Base-by-base conservation (phyloP, 768 basidiomycete genomes). In the Chalciporus chontae region DNA sequence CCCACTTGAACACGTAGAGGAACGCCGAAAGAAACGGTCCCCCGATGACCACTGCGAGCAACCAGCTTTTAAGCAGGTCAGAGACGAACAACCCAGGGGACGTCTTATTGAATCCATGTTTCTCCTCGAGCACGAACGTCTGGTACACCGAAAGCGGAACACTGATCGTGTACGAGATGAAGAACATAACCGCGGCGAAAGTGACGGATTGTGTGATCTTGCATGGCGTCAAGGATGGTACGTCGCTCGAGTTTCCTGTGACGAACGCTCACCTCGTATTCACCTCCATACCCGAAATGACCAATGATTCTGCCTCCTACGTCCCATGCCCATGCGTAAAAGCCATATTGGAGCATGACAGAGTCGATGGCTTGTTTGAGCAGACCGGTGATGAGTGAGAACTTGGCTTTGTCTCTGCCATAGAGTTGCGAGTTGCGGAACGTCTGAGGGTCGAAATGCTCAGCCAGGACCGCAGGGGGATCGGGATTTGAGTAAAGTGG, bases 91-190 rank as follows among this genome's bases (percentile, higher is more conserved):
- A 72, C 14, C 60, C 59, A 1, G 81, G 79, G 0, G 93, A 90
- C 5, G 84, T 94, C 72, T 98, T 96, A 78, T 98, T 99, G 77
- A 97, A 98, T 0, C 94, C 94, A 56, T 96, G 92, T 56, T 85
- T 87, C 65, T 95, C 87, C 70, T 98, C 96, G 34, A 98, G 76
- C 5, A 94, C 87, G 63, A 99, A 99, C 3, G 92, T 96, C 52
- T 83, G 79, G 72, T 96, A 97, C 19, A 85, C 73, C 27, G 80
- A 82, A 37, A 92, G 72, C 17, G 95, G 93, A 10, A 94, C 72
- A 8, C 79, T 73, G 2, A 91, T 83, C 24, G 90, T 65, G 0
- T 83, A 77, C 3, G 86, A 85, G 36, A 83, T 47, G 50, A 87
- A 65, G 59, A 80, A 83, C 38, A 95, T 70, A 37, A 87, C 62